phyloP scores from a whole-genome alignment of 2,329 filamentous ascomycete species.

The Trichoderma simmonsii region DNA sequence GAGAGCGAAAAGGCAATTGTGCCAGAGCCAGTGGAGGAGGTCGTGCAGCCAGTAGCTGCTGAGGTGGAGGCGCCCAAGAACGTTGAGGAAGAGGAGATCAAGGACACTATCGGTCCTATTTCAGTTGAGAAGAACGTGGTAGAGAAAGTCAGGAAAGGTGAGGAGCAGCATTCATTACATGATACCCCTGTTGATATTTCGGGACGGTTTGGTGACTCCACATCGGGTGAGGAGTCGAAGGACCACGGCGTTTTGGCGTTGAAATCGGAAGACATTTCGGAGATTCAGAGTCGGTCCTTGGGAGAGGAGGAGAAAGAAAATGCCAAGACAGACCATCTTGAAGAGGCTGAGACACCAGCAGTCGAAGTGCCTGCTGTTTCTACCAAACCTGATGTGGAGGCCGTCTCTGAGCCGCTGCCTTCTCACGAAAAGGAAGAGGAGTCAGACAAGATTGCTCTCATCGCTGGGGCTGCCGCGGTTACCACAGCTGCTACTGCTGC shows the following conservation, averaged over 20 bases:
- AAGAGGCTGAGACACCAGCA: constrained; percentile 11
- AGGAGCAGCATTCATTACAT: constrained; percentile 38
- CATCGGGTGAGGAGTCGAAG: constrained; percentile 25
- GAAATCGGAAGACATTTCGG: constrained; percentile 28
- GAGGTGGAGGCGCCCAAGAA: constrained; percentile 14
- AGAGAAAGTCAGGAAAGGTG: constrained; percentile 41
- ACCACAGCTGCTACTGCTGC: constrained; percentile 12
- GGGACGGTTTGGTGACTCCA: constrained; percentile 30
- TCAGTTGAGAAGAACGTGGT: constrained; percentile 34
- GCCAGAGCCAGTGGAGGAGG: constrained; percentile 15
- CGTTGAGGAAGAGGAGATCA: constrained; percentile 35
- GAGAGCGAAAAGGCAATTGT: not conserved
- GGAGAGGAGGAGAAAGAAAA: constrained; percentile 25
- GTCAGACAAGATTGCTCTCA: constrained; percentile 13
- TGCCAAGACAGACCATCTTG: constrained; percentile 22
- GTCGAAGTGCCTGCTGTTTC: constrained; percentile 14
- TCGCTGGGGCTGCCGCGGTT: constrained; percentile 7
- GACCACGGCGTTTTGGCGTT: constrained; percentile 29
- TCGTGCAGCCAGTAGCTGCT: constrained; percentile 17
- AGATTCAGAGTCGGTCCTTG: constrained; percentile 22
- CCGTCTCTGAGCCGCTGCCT: constrained; percentile 12
- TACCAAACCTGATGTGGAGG: constrained; percentile 17
- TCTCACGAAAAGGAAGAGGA: constrained; percentile 8
- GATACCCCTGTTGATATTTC: constrained; percentile 39
- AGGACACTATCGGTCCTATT: constrained; percentile 40